These are phyloP conservation scores for Meredithiella fracta DNA, from an alignment of 2,329 filamentous ascomycete species.

Conservation along the genomic window DNA sequence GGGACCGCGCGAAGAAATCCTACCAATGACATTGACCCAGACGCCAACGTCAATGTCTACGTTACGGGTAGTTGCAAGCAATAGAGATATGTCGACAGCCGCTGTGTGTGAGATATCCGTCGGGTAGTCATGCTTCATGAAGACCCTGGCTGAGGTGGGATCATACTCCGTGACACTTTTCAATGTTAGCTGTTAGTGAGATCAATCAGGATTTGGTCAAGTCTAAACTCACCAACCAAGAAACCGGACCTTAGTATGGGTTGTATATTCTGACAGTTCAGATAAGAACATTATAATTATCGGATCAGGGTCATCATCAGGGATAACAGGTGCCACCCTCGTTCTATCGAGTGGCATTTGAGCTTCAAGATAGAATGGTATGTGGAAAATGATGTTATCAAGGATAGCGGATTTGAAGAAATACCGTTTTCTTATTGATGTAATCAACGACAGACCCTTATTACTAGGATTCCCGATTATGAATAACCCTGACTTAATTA, in stretches of 20 bases:
- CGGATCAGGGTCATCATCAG: neutral
- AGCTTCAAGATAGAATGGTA: too few relatives aligned
- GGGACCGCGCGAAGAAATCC: constrained; percentile 32
- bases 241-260: constrained; percentile 72
- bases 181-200: constrained; percentile 16
- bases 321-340: too few relatives aligned
- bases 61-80: constrained; percentile 48
- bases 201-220: neutral
- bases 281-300: constrained; percentile 35
- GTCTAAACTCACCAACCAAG: constrained; percentile 63
- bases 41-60: constrained; percentile 55
- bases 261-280: constrained; percentile 33
- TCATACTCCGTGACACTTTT: constrained; percentile 31
- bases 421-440: too few relatives aligned
- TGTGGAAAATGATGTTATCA: too few relatives aligned
- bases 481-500: neutral
- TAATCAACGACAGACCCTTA: too few relatives aligned
- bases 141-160: constrained; percentile 41
- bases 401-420: too few relatives aligned
- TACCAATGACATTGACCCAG: constrained; percentile 83
- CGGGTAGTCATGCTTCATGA: constrained; percentile 52
- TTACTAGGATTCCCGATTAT: neutral
- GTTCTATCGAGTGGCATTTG: too few relatives aligned
- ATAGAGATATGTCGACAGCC: constrained; percentile 52
- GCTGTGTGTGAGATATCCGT: constrained; percentile 30